These are phyloP conservation scores for Paramecium primaurelia DNA, from an alignment of 73 alveolate genomes.

Conservation along the genomic window DNA sequence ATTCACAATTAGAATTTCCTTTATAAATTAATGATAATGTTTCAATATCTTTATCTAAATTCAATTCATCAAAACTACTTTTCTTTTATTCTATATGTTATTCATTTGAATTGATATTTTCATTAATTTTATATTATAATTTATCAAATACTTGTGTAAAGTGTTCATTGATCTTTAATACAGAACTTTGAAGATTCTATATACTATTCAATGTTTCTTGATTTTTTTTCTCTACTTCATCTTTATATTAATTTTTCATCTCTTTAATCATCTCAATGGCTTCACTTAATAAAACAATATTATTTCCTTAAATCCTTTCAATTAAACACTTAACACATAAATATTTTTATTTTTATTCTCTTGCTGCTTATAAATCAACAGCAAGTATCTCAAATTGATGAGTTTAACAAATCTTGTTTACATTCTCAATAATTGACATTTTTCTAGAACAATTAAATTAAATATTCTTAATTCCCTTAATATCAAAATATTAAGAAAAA, in stretches of 20 bases:
- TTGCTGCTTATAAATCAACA: background rate
- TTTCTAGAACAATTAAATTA: background rate
- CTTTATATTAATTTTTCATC: background rate
- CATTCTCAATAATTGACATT: background rate
- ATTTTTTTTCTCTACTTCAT: background rate
- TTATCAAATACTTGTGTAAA: background rate
- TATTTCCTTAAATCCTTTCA: background rate
- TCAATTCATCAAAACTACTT: background rate
- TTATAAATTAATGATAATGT: background rate
- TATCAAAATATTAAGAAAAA: background rate
- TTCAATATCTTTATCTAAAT: background rate
- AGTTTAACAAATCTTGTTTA: background rate
- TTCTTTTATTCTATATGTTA: background rate
- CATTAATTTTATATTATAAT: background rate
- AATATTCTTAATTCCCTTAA: background rate
- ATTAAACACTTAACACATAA: background rate
- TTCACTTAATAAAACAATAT: background rate
- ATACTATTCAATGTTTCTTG: background rate
- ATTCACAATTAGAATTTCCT: background rate
- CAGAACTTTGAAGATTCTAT: background rate
- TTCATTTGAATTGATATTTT: background rate
- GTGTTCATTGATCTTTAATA: background rate
- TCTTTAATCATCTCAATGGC: background rate
- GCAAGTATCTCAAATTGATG: background rate
- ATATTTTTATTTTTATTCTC: background rate